Evolutionary conservation across 2,329 filamentous ascomycete species (phyloP), one percentile per base, ranked within the genome.

Genomic region (Sarocladium kiliense): DNA sequence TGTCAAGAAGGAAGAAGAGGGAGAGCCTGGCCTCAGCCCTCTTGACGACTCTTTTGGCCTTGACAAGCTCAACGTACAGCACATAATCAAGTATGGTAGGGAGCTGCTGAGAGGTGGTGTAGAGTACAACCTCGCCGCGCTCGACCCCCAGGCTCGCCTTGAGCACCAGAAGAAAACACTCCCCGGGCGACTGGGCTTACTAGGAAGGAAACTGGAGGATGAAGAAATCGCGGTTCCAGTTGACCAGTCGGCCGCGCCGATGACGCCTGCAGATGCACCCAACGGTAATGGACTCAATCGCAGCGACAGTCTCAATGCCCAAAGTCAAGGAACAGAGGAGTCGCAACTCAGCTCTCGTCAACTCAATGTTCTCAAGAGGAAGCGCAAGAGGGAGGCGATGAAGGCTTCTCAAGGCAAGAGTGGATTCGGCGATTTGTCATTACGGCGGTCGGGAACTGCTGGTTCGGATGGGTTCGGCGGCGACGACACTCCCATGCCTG

Each of bases 311-410:
- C 58, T 69, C n/a, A 54, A 68, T 45, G 66, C 66, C 26, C 71
- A 76, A 25, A 66, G 66, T 21, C 75, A 74, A 56, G 63, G 72
- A 42, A 62, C 77, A 2, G 88, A 90, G 59, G 88, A 91, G 64
- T 72, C 81, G 3, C 85, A 85, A 2, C 77, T 99, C 53, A 97
- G 94, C 74, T 93, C 94, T 58, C 85, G 94, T 41, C 94, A 99
- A 65, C 82, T 97, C 19, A 99, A 99, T 65, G 90, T 94, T 54
- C 75, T 99, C 10, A 97, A 97, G 71, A 84, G 94, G 42, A 97
- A 97, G 68, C 85, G 91, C 42, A 99, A 97, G 72, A 85, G 88
- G 63, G 90, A 95, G 63, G 86, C 91, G 3, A 91, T 94, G 69
- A 87, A 91, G 64, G 90, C 93, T 54, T 90, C 81, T 0, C 80